Percentiles rank a stretch among this genome's conserved stretches.
Conservation (phyloP, 225 moss, liverwort and hornwort species). For the Thuidium tamariscinum region DNA sequence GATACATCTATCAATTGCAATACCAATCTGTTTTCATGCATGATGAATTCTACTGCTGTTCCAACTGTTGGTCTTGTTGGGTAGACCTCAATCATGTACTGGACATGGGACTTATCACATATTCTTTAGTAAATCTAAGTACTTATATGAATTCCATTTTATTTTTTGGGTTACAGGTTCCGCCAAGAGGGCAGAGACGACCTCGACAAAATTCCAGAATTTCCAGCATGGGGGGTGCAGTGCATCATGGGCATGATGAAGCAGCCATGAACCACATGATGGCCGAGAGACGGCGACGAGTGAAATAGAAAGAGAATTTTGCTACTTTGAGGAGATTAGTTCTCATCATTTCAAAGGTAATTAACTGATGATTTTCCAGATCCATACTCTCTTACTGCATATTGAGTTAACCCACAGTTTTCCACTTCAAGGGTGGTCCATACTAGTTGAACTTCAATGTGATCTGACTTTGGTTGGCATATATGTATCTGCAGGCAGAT, state of each 20-base stretch:
- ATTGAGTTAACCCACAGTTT: neutral
- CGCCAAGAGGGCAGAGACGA: conserved; percentile 15
- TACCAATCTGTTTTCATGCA: neutral
- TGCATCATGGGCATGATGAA: conserved; percentile 51
- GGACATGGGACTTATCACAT: no score
- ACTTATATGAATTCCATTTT: neutral
- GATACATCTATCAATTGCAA: neutral
- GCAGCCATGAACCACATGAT: conserved; percentile 75
- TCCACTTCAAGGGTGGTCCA: neutral
- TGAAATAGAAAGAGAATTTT: conserved; percentile 70
- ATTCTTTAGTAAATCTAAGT: neutral
- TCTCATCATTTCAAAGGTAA: conserved; percentile 75
- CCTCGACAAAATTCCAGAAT: conserved; percentile 18
- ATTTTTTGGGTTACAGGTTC: neutral
- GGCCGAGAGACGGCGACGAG: conserved; percentile 65
- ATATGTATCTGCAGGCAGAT: conserved; percentile 51
- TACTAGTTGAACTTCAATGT: neutral
- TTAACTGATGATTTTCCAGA: neutral
- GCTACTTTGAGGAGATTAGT: conserved; percentile 43
- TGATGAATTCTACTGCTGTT: neutral
- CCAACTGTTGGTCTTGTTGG: neutral
- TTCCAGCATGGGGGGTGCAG: neutral
- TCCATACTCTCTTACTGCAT: neutral
- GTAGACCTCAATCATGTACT: neutral
- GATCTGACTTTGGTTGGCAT: neutral